Percentiles rank a stretch among this genome's conserved stretches.
Conservation (phyloP, 2,329 filamentous ascomycete species). For the Fusarium sp. region DNA sequence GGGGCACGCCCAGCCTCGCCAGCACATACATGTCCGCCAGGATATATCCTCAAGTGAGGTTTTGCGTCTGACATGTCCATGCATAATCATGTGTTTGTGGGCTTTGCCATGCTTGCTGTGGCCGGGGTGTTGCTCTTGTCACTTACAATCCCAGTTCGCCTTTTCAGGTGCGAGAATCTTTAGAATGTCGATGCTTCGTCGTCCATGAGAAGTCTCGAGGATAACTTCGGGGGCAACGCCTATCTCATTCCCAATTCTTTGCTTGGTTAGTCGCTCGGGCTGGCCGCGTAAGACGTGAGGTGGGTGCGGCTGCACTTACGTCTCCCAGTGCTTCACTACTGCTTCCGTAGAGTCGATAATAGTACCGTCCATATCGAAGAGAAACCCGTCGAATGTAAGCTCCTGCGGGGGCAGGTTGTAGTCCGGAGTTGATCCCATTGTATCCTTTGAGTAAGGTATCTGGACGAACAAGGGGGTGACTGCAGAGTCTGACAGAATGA, state of each 20-base stretch:
- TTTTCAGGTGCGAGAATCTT: slow-evolving; percentile 81
- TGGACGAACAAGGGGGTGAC: neutral
- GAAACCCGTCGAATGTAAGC: slow-evolving; percentile 63
- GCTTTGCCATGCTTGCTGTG: neutral
- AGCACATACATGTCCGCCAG: neutral
- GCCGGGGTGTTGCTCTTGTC: neutral
- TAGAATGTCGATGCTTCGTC: slow-evolving; percentile 87
- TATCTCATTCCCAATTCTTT: slow-evolving; percentile 81
- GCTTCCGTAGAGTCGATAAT: slow-evolving; percentile 84
- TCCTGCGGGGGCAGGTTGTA: slow-evolving; percentile 57
- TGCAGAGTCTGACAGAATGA: neutral
- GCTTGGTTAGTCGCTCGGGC: neutral
- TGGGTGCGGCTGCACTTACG: slow-evolving; percentile 54
- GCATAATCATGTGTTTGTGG: neutral
- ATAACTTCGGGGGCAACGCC: slow-evolving; percentile 87
- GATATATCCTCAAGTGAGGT: slow-evolving; percentile 2
- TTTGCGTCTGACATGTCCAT: neutral
- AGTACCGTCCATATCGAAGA: slow-evolving; percentile 84
- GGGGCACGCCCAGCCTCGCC: neutral
- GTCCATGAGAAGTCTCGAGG: slow-evolving; percentile 88
- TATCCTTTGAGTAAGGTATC: neutral
- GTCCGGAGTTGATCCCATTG: slow-evolving; percentile 48
- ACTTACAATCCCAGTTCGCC: slow-evolving; percentile 92
- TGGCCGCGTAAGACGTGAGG: neutral
- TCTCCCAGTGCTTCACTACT: slow-evolving; percentile 80